These are phyloP conservation scores for Fusarium sororula DNA, from an alignment of 2,329 filamentous ascomycete genomes.

Conservation along the genomic window DNA sequence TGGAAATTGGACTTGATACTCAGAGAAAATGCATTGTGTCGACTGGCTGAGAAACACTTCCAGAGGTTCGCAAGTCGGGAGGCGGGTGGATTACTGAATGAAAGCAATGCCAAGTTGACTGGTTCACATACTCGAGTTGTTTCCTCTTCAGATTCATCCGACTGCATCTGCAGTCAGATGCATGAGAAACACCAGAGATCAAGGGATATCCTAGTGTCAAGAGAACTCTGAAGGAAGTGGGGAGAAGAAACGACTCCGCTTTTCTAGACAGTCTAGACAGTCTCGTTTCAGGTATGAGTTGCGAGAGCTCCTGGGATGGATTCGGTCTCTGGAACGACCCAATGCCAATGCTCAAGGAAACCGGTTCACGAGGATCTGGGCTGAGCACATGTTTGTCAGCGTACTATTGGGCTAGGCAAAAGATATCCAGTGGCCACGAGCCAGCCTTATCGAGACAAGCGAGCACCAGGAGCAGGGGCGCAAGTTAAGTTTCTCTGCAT, in stretches of 20 bases:
- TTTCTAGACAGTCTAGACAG: constrained; percentile 21
- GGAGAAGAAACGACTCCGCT: constrained; percentile 15
- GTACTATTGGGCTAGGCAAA: constrained; percentile 12
- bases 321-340: constrained; percentile 17
- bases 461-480: constrained; percentile 16
- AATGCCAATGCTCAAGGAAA: constrained; percentile 21
- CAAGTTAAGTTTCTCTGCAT: constrained; percentile 11
- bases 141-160: constrained; percentile 10
- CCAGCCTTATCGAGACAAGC: constrained; percentile 31
- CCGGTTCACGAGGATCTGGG: constrained; percentile 30
- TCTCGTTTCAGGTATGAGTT: constrained; percentile 40
- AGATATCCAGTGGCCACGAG: constrained; percentile 2
- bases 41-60: neutral
- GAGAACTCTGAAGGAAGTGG: neutral
- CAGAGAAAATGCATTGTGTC: constrained; percentile 1
- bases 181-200: constrained; percentile 27
- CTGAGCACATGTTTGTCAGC: constrained; percentile 16
- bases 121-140: constrained; percentile 29
- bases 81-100: constrained; percentile 2
- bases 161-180: constrained; percentile 11
- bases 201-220: constrained; percentile 33
- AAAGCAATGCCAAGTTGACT: constrained; percentile 29
- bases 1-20: constrained; percentile 32
- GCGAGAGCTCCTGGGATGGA: constrained; percentile 13
- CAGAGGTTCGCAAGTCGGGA: neutral